Percentiles rank a stretch among this genome's conserved stretches.
phyloP scores from a whole-genome alignment of 2,329 filamentous ascomycete genomes.

The Aspergillus sp. region DNA sequence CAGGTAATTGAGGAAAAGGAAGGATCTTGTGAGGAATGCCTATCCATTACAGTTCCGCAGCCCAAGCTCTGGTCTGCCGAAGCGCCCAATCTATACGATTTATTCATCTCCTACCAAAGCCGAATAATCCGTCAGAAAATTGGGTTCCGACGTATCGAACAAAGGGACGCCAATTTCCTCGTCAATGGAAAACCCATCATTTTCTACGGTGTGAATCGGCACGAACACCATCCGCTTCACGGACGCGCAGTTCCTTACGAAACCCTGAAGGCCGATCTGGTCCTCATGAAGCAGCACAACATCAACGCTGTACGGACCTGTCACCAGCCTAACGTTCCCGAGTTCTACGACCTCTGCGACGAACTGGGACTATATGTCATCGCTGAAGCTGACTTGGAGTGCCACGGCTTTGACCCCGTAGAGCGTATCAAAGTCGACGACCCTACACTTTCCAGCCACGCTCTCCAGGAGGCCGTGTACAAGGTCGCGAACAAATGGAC shows the following conservation, averaged over 20 bases:
- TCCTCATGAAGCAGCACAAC: slow-evolving; percentile 68
- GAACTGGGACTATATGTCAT: slow-evolving; percentile 10
- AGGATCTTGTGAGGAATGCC: background rate
- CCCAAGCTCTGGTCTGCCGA: slow-evolving; percentile 69
- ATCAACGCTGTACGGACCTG: slow-evolving; percentile 68
- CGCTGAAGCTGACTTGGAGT: slow-evolving; percentile 10
- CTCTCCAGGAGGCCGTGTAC: background rate
- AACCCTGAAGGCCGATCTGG: slow-evolving; percentile 60
- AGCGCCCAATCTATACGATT: slow-evolving; percentile 59
- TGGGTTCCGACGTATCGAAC: slow-evolving; percentile 60
- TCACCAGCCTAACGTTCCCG: slow-evolving; percentile 57
- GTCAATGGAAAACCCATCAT: slow-evolving; percentile 63
- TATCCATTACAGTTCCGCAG: background rate
- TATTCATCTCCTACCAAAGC: slow-evolving; percentile 41
- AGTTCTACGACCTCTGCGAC: slow-evolving; percentile 9
- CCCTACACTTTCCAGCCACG: background rate
- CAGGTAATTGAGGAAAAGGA: slow-evolving; percentile 53
- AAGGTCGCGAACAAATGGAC: slow-evolving; percentile 8
- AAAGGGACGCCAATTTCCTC: slow-evolving; percentile 55
- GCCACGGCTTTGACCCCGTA: slow-evolving; percentile 7
- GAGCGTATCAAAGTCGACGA: background rate
- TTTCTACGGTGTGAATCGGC: slow-evolving; percentile 64
- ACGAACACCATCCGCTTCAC: slow-evolving; percentile 65
- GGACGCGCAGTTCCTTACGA: slow-evolving; percentile 63
- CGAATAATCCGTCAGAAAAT: slow-evolving; percentile 49